Base-by-base conservation (phyloP, 805 yeast species). In the Lipomyces lipofer region DNA sequence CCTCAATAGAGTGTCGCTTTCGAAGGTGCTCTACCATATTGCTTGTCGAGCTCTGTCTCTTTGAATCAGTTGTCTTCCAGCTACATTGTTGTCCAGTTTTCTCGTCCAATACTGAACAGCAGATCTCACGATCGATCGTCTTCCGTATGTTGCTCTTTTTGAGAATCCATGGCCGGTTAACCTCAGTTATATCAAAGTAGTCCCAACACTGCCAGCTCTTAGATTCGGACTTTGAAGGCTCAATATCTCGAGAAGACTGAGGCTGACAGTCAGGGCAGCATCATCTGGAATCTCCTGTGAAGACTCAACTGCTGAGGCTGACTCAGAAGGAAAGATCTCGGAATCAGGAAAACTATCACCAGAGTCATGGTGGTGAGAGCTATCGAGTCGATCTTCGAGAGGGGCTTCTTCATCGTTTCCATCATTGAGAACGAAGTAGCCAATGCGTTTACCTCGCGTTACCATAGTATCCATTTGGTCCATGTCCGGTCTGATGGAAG, bases 31-130 rank as follows among this genome's bases (percentile, higher is more conserved):
- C 38, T n/a, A 33, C 21, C 21, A 33, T n/a, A 33, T 33, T 33
- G 19, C 38, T 33, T 33, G 38, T 33, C 38, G 38, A 33, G 38
- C 38, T 33, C 38, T 33, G 38, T 33, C 38, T 33, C 38, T 33
- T 33, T 13, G 38, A 33, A 33, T 33, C 36, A 33, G 36, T 33
- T 1, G 36, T 33, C 36, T 33, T 33, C 36, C 38, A 33, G 38
- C 38, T 33, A 33, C 38, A 13, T n/a, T 33, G 36, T 12, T 33
- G 36, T 33, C 17, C 36, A 33, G 36, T 33, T 33, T 33, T 33
- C 36, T 33, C 36, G 36, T 33, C 36, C 36, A 33, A 29, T 33
- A 33, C 17, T 33, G 36, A 33, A 33, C 36, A 33, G 17, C 17
- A 1, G 17, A 33, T 33, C 36, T 33, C 36, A 33, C 36, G 17